These are phyloP conservation scores for Ligustrum vulgare DNA, from an alignment of 257 asterid genomes.

Conservation along the genomic window DNA sequence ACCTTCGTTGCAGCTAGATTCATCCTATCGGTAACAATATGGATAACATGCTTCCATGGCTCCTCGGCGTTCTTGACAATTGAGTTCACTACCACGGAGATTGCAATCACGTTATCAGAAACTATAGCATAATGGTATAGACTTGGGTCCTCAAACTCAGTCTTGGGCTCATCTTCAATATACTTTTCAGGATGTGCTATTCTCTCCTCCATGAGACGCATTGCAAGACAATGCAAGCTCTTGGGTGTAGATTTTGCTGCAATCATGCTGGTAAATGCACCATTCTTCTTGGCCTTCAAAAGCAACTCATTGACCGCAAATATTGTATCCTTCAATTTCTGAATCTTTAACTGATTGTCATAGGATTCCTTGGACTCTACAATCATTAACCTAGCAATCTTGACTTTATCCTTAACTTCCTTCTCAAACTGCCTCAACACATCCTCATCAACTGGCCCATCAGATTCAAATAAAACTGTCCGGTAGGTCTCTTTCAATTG, in stretches of 20 bases:
- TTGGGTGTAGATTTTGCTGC: conserved; percentile 96
- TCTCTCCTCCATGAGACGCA: conserved; percentile 97
- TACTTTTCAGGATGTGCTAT: conserved; percentile 92
- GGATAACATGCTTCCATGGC: conserved; percentile 96
- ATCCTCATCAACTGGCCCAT: conserved; percentile 86
- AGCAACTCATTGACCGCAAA: conserved; percentile 92
- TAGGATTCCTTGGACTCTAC: conserved; percentile 85
- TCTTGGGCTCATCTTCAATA: conserved; percentile 63
- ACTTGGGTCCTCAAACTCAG: conserved; percentile 87
- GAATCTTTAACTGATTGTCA: conserved; percentile 93
- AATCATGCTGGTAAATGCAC: conserved; percentile 79
- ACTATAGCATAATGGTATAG: conserved; percentile 84
- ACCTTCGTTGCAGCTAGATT: conserved; percentile 90
- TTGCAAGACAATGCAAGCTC: conserved; percentile 97
- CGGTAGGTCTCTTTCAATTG: conserved; percentile 63
- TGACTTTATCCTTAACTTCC: conserved; percentile 93
- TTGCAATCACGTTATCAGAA: conserved; percentile 91
- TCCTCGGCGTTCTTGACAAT: conserved; percentile 76
- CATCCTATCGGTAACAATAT: conserved; percentile 87
- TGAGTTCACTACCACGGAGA: conserved; percentile 89
- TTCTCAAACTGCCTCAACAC: conserved; percentile 90
- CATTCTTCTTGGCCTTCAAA: conserved; percentile 86
- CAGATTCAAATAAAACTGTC: conserved; percentile 64
- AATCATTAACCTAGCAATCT: conserved; percentile 83
- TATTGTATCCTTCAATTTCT: conserved; percentile 88